Conservation (phyloP, 352 stramenopile species). For the Globisporangium abappressorium region DNA sequence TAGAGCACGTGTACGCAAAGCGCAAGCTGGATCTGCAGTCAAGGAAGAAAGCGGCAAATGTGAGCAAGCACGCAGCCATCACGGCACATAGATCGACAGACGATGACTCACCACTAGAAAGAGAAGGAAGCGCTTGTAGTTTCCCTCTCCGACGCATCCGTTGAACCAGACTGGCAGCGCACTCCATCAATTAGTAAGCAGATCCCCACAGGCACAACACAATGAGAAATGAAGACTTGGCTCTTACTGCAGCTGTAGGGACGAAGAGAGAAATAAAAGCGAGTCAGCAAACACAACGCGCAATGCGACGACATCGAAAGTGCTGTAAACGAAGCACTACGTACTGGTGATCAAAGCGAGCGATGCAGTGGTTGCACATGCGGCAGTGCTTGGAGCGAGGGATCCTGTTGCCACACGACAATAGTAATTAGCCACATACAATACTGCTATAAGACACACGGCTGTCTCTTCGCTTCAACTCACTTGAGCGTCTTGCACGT, state of each 20-base stretch:
- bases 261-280: neutral
- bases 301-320: neutral
- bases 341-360: conserved; percentile 89
- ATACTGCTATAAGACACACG: neutral
- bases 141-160: conserved; percentile 74
- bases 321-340: conserved; percentile 12
- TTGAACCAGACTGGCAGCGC: conserved; percentile 72
- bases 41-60: neutral
- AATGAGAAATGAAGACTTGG: neutral
- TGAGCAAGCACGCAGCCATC: neutral
- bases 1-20: conserved; percentile 52
- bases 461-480: conserved; percentile 12
- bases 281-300: neutral
- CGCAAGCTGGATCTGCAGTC: conserved; percentile 36
- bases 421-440: no score
- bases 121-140: conserved; percentile 75
- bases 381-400: conserved; percentile 89
- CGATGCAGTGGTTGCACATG: conserved; percentile 86
- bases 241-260: conserved; percentile 35
- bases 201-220: neutral
- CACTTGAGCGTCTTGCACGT: conserved; percentile 89
- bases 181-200: neutral
- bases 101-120: conserved; percentile 41
- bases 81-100: neutral
- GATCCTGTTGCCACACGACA: conserved; percentile 32